Evolutionary conservation across 2,329 filamentous ascomycete genomes (phyloP), one percentile per base, ranked within the genome.

Genomic region (Corynespora cassiicola): DNA sequence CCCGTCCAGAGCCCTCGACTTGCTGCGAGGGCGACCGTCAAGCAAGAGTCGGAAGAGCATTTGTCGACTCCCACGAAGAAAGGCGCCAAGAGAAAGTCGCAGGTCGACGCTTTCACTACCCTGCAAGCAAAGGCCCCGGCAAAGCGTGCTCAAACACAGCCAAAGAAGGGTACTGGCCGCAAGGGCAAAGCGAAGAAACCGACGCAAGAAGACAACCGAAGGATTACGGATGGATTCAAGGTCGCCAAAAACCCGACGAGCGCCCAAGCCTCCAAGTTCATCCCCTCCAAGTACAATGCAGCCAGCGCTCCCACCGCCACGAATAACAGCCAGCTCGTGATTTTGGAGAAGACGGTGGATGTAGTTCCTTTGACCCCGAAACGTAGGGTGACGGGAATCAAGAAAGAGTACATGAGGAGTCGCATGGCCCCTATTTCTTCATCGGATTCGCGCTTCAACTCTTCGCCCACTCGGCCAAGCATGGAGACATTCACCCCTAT

Each of bases 1-100:
- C 65, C 65, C 20, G 62, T 52, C 22, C 57, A 63, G 45, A 68
- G 65, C 31, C 65, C 65, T 18, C 63, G 57, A 29, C 58, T 66
- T 16, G 25, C 37, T n/a, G 54, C 63, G 20, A 53, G 53, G 20
- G 42, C 47, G 2, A 35, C 48, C 22, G 22, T 54, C 37, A 56
- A 58, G 12, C 32, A 50, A 25, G 61, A 63, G 19, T 6, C 39
- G 10, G 34, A 27, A 2, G 41, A 37, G n/a, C 29, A 51, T 14
- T 57, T 58, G 12, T 40, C 45, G 1, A 65, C 58, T n/a, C 61
- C 62, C 7, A 58, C 63, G 9, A 64, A 63, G 50, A 62, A 52
- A 36, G 59, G 57, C 3, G 59, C 48, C 15, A 68, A 66, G 38
- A 54, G 60, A 20, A 66, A 66, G 31, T 51, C 56, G 7, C 53